These are phyloP conservation scores for Ascocoryne sarcoides DNA, from an alignment of 2,329 filamentous ascomycete species.

Conservation along the genomic window DNA sequence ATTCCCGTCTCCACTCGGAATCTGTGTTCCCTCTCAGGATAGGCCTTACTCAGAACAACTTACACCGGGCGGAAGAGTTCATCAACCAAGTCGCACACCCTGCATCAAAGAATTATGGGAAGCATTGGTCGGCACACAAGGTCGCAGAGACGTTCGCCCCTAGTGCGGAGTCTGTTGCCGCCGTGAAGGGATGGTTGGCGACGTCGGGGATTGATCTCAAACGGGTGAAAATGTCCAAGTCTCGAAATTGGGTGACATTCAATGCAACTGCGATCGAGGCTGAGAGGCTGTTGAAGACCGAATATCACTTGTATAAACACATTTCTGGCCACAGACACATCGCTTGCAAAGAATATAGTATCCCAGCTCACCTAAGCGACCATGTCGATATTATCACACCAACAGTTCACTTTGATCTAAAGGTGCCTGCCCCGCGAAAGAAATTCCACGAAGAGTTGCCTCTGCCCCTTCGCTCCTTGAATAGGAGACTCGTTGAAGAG, in stretches of 20 bases:
- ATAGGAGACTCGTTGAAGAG: slow-evolving; percentile 5
- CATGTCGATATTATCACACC: slow-evolving; percentile 29
- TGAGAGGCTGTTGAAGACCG: slow-evolving; percentile 44
- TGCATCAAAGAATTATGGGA: slow-evolving; percentile 36
- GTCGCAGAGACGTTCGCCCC: slow-evolving; percentile 37
- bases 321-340: slow-evolving; percentile 35
- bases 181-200: slow-evolving; percentile 46
- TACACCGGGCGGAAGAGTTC: slow-evolving; percentile 37
- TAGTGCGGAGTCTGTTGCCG: slow-evolving; percentile 35
- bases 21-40: slow-evolving; percentile 28
- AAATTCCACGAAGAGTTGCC: slow-evolving; percentile 34
- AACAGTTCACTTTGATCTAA: slow-evolving; percentile 27
- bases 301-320: slow-evolving; percentile 44
- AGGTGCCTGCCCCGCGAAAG: slow-evolving; percentile 9
- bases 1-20: slow-evolving; percentile 15
- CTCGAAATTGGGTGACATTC: slow-evolving; percentile 24
- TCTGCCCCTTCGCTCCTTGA: slow-evolving; percentile 19
- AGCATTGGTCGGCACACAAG: slow-evolving; percentile 38
- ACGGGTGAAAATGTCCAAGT: slow-evolving; percentile 38
- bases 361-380: slow-evolving; percentile 22
- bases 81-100: slow-evolving; percentile 38
- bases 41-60: slow-evolving; percentile 37
- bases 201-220: slow-evolving; percentile 39
- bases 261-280: slow-evolving; percentile 31
- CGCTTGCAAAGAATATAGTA: slow-evolving; percentile 26